phyloP scores from a whole-genome alignment of 139 green algal genomes.

The Zygnema circumcarinatum region DNA sequence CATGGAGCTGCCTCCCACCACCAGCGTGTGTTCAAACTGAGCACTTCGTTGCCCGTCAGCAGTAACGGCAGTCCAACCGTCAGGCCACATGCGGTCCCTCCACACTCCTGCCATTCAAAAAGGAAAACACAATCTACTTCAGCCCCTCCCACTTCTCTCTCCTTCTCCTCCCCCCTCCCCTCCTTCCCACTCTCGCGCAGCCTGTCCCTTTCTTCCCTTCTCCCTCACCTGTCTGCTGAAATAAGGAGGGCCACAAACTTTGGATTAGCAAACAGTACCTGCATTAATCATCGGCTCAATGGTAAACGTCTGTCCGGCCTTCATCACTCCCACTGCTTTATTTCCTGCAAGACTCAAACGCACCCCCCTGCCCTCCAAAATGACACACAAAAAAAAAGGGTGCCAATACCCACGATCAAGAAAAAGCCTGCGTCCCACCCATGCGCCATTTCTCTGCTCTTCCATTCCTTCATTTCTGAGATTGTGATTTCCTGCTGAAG shows the following conservation, averaged over 20 bases:
- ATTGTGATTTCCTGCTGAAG: not conserved
- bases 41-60: constrained; percentile 85
- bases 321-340: constrained; percentile 88
- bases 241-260: too few relatives aligned
- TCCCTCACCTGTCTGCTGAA: not conserved
- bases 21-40: constrained; percentile 94
- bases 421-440: not conserved
- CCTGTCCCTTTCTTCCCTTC: too few relatives aligned
- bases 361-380: too few relatives aligned
- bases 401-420: too few relatives aligned
- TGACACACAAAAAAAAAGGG: too few relatives aligned
- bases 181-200: not conserved
- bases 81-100: constrained; percentile 82
- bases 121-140: not conserved
- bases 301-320: constrained; percentile 86
- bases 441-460: not conserved
- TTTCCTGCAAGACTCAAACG: constrained; percentile 55
- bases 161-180: not conserved
- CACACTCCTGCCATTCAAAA: constrained; percentile 28
- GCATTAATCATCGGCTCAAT: constrained; percentile 99
- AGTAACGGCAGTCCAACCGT: constrained; percentile 95
- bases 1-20: too few relatives aligned
- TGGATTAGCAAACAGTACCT: too few relatives aligned
- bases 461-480: not conserved
- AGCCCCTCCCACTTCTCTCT: too few relatives aligned